A percentile compares a stretch with the other conserved stretches of the same genome.
Conservation (phyloP, 768 basidiomycete genomes). For the Coprinopsis sp. region DNA sequence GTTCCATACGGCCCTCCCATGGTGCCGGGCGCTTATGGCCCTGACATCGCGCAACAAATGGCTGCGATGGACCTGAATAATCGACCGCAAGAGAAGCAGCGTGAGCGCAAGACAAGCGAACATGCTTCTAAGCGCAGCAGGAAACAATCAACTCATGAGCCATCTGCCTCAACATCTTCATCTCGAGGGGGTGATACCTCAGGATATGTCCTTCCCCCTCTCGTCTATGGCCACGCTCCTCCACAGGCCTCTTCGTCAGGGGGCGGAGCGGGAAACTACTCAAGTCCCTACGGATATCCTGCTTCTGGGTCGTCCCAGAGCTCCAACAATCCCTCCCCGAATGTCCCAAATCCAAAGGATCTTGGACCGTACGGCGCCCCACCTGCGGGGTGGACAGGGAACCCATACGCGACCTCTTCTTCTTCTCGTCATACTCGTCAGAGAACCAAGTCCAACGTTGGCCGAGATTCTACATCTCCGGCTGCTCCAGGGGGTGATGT, state of each 20-base stretch:
- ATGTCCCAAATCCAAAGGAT: conserved; percentile 44
- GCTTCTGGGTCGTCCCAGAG: conserved; percentile 9
- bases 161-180: conserved; percentile 2
- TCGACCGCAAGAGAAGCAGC: conserved; percentile 28
- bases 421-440: conserved; percentile 31
- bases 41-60: conserved; percentile 39
- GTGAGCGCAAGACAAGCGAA: conserved; percentile 31
- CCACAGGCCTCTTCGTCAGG: conserved; percentile 12
- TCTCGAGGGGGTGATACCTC: conserved; percentile 1
- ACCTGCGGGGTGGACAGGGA: conserved; percentile 23
- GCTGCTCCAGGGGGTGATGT: conserved; percentile 20
- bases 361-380: conserved; percentile 27
- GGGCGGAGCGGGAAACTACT: too few species aligned
- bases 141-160: conserved; percentile 35
- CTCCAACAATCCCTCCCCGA: conserved; percentile 40
- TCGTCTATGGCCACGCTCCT: conserved; percentile 15
- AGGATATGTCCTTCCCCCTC: conserved; percentile 26
- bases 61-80: conserved; percentile 38
- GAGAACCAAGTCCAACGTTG: conserved; percentile 26
- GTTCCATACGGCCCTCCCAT: neutral
- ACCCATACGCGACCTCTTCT: conserved; percentile 30
- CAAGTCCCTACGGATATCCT: too few species aligned
- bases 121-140: conserved; percentile 34
- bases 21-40: conserved; percentile 19
- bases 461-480: conserved; percentile 41